Percentiles rank a stretch among this genome's conserved stretches.
phyloP scores from a whole-genome alignment of 306 rosid species.

The Vigna trinervia region DNA sequence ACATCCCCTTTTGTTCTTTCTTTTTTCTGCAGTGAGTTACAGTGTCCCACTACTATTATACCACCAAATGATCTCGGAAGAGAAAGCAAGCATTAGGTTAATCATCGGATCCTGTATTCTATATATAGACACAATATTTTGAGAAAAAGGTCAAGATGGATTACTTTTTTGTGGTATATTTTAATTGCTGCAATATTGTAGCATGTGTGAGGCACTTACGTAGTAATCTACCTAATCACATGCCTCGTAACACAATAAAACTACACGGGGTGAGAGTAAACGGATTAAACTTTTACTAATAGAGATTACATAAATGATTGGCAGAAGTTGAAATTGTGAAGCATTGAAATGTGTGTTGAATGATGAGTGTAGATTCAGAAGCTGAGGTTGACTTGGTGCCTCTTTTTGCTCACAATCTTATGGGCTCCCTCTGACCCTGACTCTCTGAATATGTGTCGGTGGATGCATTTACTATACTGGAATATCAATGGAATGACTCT shows the following conservation, averaged over 20 bases:
- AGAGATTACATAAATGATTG: constrained; percentile 37
- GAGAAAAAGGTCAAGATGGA: constrained; percentile 35
- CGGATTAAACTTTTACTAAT: constrained; percentile 52
- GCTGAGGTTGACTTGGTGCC: constrained; percentile 41
- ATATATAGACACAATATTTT: constrained; percentile 14
- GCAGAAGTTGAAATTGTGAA: constrained; percentile 13
- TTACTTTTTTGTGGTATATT: constrained; percentile 18
- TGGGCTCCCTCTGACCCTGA: constrained; percentile 39
- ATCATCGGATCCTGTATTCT: constrained; percentile 50
- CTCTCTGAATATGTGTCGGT: constrained; percentile 32
- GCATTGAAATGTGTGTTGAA: constrained; percentile 47
- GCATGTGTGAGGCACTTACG: constrained; percentile 42
- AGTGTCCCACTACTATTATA: constrained; percentile 50
- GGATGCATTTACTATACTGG: constrained; percentile 56
- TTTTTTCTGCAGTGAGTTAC: constrained; percentile 8
- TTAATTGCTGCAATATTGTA: constrained; percentile 14
- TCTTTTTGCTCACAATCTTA: constrained; percentile 41
- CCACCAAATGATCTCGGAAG: constrained; percentile 50
- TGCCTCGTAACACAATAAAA: constrained; percentile 27
- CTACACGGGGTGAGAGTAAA: not conserved
- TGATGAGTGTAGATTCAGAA: constrained; percentile 34
- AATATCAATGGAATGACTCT: constrained; percentile 42
- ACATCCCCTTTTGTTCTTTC: not conserved
- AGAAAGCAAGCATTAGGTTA: constrained; percentile 45
- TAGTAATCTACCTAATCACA: constrained; percentile 54